Base-by-base conservation (phyloP, 805 yeast species). In the Candida chauliodis region DNA sequence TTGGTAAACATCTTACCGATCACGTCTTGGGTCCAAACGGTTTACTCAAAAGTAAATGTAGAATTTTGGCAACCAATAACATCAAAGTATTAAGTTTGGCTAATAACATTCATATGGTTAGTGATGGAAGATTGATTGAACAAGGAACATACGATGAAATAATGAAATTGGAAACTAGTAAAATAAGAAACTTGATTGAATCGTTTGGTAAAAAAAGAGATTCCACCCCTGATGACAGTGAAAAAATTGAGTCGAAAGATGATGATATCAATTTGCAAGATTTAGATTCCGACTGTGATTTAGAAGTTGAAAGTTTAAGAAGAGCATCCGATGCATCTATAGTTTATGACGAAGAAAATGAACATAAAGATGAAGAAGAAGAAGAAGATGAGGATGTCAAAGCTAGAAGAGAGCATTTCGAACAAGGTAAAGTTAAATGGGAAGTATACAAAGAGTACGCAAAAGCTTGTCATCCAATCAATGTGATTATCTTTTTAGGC, bases 371-470 rank as follows among this genome's bases (percentile, higher is more conserved):
- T 3, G 59, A 50, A 6, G 66, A 56, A n/a, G 62, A 58, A 10
- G 59, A 54, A 22, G 66, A 60, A 11, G 60, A 61, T 36, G 59
- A 63, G 44, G 65, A 66, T 51, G 18, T 70, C 37, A 48, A 57
- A 51, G 70, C 71, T 14, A 59, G 76, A 50, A 78, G 76, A 49
- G 99, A 93, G 61, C 89, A 79, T 48, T 76, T 84, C 41, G 96
- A 93, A 62, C 90, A 88, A 56, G 99, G 99, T 40, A 81, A 88
- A 56, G 99, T 93, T 41, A 84, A 86, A 54, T 84, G 95, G 89
- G 69, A 73, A 20, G 86, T 93, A 28, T 93, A 93, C 59, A 50
- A 63, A 43, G 85, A 79, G 43, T 93, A 93, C 57, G 95, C 95
- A 17, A 78, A 74, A 44, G 96, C 98, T 0, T 90, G 96, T 66